Evolutionary conservation across 306 rosid species (phyloP).

Genomic region (Mimosa bimucronata): DNA sequence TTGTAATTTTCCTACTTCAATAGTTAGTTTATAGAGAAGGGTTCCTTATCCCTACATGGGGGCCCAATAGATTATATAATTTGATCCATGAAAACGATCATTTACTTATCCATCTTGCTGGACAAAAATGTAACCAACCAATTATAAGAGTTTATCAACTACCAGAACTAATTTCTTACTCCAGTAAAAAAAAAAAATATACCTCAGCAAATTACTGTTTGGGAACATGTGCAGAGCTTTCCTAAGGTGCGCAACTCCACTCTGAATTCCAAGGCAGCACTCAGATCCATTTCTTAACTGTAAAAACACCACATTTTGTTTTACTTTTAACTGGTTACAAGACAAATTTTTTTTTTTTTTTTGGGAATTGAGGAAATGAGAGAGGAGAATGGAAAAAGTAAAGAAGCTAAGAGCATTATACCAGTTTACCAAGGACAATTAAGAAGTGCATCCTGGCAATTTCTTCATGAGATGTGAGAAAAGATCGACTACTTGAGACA

Average conservation of each 20-base stretch:
- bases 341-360: no score
- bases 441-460: constrained; percentile 73
- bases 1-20: neutral
- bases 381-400: constrained; percentile 14
- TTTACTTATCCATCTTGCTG: no score
- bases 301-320: constrained; percentile 31
- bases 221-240: constrained; percentile 90
- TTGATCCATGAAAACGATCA: neutral
- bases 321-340: constrained; percentile 1
- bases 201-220: constrained; percentile 75
- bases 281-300: constrained; percentile 72
- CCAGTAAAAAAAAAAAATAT: constrained; percentile 29
- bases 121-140: neutral
- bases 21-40: neutral
- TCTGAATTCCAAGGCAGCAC: constrained; percentile 57
- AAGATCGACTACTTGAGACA: constrained; percentile 57
- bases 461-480: constrained; percentile 69
- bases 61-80: neutral
- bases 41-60: neutral
- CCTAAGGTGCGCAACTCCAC: constrained; percentile 75
- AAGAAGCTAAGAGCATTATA: constrained; percentile 44
- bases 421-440: constrained; percentile 86
- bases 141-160: neutral
- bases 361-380: neutral
- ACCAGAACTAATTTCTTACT: neutral